These are phyloP conservation scores for Nadsonia commutata DNA, from an alignment of 1,139 yeast species.

Conservation along the genomic window DNA sequence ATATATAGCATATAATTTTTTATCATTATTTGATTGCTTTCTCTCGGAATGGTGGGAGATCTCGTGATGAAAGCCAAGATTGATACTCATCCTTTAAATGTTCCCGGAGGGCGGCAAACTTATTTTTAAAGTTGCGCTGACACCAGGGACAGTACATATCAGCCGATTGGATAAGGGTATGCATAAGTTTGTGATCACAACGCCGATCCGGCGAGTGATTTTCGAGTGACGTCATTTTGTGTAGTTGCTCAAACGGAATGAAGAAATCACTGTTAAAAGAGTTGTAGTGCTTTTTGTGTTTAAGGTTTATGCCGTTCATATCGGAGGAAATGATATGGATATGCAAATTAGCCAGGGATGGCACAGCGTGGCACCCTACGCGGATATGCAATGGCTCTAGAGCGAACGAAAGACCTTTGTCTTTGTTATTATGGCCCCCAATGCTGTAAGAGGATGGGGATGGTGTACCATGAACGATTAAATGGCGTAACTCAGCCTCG, in stretches of 20 bases:
- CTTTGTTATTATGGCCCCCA: too few species aligned
- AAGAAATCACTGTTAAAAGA: constrained; percentile 57
- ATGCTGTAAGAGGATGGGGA: too few species aligned
- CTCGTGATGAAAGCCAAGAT: too few species aligned
- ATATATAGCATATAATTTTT: too few species aligned
- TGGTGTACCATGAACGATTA: constrained; percentile 1
- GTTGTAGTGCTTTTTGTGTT: constrained; percentile 53
- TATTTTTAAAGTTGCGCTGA: constrained; percentile 29
- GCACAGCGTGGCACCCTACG: constrained; percentile 57
- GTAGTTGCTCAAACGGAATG: constrained; percentile 32
- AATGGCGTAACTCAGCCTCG: constrained; percentile 22
- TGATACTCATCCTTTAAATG: constrained; percentile 35
- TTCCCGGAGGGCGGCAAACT: constrained; percentile 32
- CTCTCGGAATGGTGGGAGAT: too few species aligned
- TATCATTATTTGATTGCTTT: too few species aligned
- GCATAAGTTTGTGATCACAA: constrained; percentile 13
- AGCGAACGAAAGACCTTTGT: too few species aligned
- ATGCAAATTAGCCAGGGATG: constrained; percentile 56
- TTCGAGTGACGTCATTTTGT: constrained; percentile 7
- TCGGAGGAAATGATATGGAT: constrained; percentile 61
- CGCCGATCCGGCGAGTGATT: constrained; percentile 7
- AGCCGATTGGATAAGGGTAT: constrained; percentile 20
- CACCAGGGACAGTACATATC: constrained; percentile 41
- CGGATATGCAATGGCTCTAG: constrained; percentile 28
- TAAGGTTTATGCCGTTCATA: constrained; percentile 38